A percentile compares a stretch with the other conserved stretches of the same genome.
Conservation (phyloP, 768 basidiomycete genomes). For the Termitomyces bulborhizus region DNA sequence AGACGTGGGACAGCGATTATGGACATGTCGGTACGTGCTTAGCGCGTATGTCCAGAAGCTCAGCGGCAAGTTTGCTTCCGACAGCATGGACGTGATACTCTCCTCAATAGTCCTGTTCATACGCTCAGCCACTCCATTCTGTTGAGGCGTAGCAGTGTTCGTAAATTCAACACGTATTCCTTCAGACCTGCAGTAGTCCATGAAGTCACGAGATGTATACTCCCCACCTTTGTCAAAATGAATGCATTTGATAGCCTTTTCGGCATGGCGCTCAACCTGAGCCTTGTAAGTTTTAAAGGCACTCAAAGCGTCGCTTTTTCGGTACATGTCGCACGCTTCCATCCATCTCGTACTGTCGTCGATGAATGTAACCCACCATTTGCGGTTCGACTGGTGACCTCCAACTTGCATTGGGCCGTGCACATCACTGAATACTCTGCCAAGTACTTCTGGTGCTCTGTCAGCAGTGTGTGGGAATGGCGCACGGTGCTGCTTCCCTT, state of each 20-base stretch:
- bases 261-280: not conserved
- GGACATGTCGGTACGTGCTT: not conserved
- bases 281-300: not conserved
- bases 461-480: not conserved
- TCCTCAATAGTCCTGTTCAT: constrained; percentile 29
- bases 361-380: not conserved
- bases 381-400: not conserved
- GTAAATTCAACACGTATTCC: not conserved
- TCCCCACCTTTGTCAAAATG: not conserved
- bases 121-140: constrained; percentile 38
- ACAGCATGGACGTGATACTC: constrained; percentile 11
- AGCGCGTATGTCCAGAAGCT: constrained; percentile 4
- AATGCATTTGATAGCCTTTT: not conserved
- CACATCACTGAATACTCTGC: not conserved
- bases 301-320: not conserved
- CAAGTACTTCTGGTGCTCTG: not conserved
- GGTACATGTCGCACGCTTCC: not conserved
- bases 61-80: not conserved
- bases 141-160: constrained; percentile 9
- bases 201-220: not conserved
- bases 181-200: not conserved
- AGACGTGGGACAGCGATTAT: not conserved
- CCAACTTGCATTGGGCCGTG: not conserved
- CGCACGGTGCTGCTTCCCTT: not conserved
- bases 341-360: not conserved